These are phyloP conservation scores for Ceratocystis ficicola DNA, from an alignment of 2,329 filamentous ascomycete genomes.

Conservation along the genomic window DNA sequence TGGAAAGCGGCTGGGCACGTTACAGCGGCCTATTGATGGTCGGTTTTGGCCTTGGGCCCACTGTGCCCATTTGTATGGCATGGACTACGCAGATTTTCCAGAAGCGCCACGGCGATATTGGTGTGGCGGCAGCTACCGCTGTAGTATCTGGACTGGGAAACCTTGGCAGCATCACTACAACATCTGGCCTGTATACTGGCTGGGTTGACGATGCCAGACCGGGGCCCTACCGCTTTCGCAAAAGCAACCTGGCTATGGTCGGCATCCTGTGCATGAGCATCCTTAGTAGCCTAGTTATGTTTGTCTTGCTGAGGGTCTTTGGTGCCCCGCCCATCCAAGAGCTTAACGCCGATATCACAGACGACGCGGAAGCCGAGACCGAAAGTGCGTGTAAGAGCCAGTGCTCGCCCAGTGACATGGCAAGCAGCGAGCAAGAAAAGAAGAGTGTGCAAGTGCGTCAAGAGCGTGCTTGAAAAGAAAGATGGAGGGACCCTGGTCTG, in stretches of 20 bases:
- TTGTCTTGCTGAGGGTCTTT: slow-evolving; percentile 47
- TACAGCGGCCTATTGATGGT: slow-evolving; percentile 85
- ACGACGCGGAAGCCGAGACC: slow-evolving; percentile 27
- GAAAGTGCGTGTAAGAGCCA: slow-evolving; percentile 26
- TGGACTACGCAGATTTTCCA: slow-evolving; percentile 91
- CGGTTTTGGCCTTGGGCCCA: slow-evolving; percentile 80
- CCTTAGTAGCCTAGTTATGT: slow-evolving; percentile 56
- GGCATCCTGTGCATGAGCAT: slow-evolving; percentile 73
- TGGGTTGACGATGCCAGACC: slow-evolving; percentile 65
- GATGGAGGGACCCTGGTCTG: neutral
- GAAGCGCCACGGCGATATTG: slow-evolving; percentile 75
- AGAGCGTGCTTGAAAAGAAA: neutral
- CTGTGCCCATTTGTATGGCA: slow-evolving; percentile 85
- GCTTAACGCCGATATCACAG: slow-evolving; percentile 27
- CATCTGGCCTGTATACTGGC: slow-evolving; percentile 77
- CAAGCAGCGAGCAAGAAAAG: neutral
- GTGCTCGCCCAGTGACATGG: neutral
- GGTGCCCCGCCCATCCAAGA: slow-evolving; percentile 36
- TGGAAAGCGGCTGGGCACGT: slow-evolving; percentile 60
- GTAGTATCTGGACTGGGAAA: slow-evolving; percentile 81
- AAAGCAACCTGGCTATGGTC: slow-evolving; percentile 80
- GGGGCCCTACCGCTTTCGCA: slow-evolving; percentile 60
- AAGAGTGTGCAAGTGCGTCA: neutral
- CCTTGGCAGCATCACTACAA: slow-evolving; percentile 72
- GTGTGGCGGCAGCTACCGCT: slow-evolving; percentile 73